Conservation (phyloP, 2,329 filamentous ascomycete genomes). For the Cladosporium cucumerinum region DNA sequence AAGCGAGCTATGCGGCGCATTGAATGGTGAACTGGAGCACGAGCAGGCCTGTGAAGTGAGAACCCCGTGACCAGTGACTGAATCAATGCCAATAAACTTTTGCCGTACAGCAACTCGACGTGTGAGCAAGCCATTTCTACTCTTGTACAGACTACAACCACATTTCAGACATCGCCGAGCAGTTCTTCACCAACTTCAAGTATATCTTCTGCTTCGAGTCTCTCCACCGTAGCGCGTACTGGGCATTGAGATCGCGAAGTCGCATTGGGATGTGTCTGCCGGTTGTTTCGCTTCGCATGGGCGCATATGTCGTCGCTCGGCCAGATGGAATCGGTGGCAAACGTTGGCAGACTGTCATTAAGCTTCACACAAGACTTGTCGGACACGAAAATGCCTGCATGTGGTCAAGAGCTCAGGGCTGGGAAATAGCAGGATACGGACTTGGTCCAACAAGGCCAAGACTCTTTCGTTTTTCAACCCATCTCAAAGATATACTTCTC, state of each 20-base stretch:
- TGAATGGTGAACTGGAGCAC: background rate
- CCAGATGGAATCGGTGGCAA: background rate
- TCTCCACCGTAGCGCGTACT: too few species aligned
- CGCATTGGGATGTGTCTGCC: background rate
- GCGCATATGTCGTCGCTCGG: too few species aligned
- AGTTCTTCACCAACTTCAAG: too few species aligned
- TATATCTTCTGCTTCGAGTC: too few species aligned
- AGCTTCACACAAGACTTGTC: background rate
- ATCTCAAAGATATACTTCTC: slow-evolving; percentile 14
- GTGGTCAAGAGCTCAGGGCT: background rate
- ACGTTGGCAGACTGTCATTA: background rate
- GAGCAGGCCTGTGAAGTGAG: background rate
- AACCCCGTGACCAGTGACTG: background rate
- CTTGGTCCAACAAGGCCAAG: background rate
- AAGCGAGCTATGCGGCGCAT: background rate
- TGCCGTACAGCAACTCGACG: background rate
- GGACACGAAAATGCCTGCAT: background rate
- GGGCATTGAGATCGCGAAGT: background rate
- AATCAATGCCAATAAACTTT: background rate
- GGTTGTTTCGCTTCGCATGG: background rate
- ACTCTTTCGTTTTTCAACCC: background rate
- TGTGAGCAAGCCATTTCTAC: too few species aligned
- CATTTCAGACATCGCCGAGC: too few species aligned
- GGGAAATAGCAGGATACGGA: background rate
- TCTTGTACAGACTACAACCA: too few species aligned